phyloP scores from a whole-genome alignment of 352 stramenopile genomes.

The Peronospora belbahrii region DNA sequence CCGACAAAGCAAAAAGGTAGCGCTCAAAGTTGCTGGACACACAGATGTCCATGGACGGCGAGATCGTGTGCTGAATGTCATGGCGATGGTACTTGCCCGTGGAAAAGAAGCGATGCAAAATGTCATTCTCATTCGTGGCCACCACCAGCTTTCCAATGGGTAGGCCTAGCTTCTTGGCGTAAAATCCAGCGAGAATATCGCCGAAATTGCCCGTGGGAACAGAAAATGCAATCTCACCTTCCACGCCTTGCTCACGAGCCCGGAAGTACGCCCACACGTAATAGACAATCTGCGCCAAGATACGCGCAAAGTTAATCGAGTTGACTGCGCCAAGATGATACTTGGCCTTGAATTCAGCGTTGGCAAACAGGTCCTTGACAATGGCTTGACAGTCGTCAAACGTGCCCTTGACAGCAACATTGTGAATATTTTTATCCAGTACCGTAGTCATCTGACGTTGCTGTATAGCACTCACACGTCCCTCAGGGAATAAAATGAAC shows the following conservation, averaged over 20 bases:
- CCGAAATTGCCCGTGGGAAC: conserved; percentile 99
- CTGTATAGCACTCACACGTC: conserved; percentile 94
- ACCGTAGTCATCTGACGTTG: conserved; percentile 99
- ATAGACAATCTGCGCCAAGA: conserved; percentile 98
- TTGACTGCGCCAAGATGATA: conserved; percentile 97
- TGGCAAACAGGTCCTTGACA: conserved; percentile 96
- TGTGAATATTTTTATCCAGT: conserved; percentile 97
- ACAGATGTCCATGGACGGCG: conserved; percentile 99
- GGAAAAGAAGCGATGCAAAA: conserved; percentile 97
- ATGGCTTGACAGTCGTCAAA: conserved; percentile 99
- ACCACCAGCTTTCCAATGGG: conserved; percentile 94
- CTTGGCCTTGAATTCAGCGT: conserved; percentile 89
- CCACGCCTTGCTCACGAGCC: conserved; percentile 53
- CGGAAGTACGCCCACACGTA: conserved; percentile 98
- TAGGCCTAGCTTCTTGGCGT: conserved; percentile 90
- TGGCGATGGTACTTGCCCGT: conserved; percentile 94
- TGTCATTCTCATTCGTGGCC: conserved; percentile 99
- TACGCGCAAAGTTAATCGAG: conserved; percentile 99
- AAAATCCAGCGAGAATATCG: conserved; percentile 97
- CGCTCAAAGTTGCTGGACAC: conserved; percentile 99
- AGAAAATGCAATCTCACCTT: conserved; percentile 87
- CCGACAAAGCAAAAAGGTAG: conserved; percentile 94
- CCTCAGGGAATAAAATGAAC: conserved; percentile 97
- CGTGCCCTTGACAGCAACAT: conserved; percentile 91
- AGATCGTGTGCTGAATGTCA: conserved; percentile 90